Conservation (phyloP, 257 asterid genomes). For the Eustoma russellianum region DNA sequence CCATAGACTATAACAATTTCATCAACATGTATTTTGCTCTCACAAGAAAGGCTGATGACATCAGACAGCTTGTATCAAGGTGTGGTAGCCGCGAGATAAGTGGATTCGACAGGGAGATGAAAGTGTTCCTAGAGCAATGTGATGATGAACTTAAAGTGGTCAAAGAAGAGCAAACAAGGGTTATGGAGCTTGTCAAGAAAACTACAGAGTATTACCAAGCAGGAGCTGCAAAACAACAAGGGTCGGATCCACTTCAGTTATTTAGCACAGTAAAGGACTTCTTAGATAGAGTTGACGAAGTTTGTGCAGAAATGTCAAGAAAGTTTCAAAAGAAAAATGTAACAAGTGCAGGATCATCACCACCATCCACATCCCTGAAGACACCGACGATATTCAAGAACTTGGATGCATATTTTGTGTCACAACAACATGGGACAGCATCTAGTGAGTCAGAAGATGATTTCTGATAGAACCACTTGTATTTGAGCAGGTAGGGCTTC, state of each 20-base stretch:
- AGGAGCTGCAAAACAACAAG: conserved; percentile 34
- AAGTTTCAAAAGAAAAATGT: conserved; percentile 26
- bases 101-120: conserved; percentile 44
- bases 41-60: conserved; percentile 32
- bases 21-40: conserved; percentile 26
- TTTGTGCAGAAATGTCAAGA: conserved; percentile 40
- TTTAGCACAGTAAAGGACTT: conserved; percentile 63
- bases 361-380: conserved; percentile 37
- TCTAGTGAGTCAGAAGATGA: conserved; percentile 70
- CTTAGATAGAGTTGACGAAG: conserved; percentile 56
- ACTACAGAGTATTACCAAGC: conserved; percentile 68
- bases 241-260: conserved; percentile 40
- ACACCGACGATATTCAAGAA: conserved; percentile 51
- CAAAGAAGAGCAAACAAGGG: conserved; percentile 60
- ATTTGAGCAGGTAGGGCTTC: too few species aligned
- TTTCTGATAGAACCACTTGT: conserved; percentile 21
- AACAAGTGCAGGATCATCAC: conserved; percentile 36
- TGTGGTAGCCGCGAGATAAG: conserved; percentile 31
- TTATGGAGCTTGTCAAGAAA: conserved; percentile 51
- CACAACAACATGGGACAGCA: conserved; percentile 22
- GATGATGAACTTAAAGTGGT: conserved; percentile 58
- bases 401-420: conserved; percentile 37
- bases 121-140: conserved; percentile 62
- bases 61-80: conserved; percentile 23
- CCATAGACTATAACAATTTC: conserved; percentile 43